Conservation (phyloP, 495 filamentous ascomycete species). For the Trichoderma virens region DNA sequence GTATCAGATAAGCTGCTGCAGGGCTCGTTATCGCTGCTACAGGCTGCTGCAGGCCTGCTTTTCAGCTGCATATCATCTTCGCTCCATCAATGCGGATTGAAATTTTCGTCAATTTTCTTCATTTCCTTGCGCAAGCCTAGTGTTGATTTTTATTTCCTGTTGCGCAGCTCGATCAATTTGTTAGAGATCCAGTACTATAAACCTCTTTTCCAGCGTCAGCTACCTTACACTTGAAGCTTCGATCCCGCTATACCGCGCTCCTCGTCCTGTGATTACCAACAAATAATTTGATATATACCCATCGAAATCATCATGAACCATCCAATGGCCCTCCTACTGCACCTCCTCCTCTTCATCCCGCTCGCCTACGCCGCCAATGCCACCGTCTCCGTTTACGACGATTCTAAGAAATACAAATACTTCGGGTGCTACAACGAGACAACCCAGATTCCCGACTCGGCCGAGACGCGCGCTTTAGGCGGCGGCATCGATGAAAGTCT, state of each 20-base stretch:
- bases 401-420: constrained; percentile 27
- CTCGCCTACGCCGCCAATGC: constrained; percentile 9
- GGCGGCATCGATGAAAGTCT: constrained; percentile 24
- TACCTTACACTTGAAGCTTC: too few species aligned
- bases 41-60: not conserved
- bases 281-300: not conserved
- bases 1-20: not conserved
- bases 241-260: not conserved
- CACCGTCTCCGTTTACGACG: constrained; percentile 16
- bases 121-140: not conserved
- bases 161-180: not conserved
- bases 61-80: not conserved
- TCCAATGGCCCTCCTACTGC: constrained; percentile 6
- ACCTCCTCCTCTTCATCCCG: not conserved
- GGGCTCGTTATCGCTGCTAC: not conserved
- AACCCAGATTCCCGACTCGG: constrained; percentile 21
- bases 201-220: too few species aligned
- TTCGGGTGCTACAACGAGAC: constrained; percentile 46
- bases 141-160: not conserved
- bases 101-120: not conserved
- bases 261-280: not conserved
- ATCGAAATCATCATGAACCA: not conserved
- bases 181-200: not conserved
- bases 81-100: too few species aligned
- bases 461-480: constrained; percentile 24